Base-by-base conservation (phyloP, 2,329 filamentous ascomycete species). In the Colletotrichum zoysiae region DNA sequence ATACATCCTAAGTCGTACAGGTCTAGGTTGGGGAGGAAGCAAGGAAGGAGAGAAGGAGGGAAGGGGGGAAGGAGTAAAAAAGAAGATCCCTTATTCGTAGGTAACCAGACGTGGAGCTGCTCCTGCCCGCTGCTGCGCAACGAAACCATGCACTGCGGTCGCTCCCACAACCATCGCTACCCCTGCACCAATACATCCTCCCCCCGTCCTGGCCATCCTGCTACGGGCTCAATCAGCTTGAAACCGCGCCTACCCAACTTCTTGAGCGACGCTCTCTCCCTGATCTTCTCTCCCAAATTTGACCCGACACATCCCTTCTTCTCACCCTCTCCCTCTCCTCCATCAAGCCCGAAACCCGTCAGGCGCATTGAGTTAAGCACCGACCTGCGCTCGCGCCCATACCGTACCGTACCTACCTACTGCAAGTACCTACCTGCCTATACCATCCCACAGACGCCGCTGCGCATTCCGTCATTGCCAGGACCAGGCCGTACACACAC, bases 291-390 rank as follows among this genome's bases (percentile, higher is more conserved):
- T 71, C 61, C 60, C 61, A 72, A 42, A 48, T 65, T 73, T 62
- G 62, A 73, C 67, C 70, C 61, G 67, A 65, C 62, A 42, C 67
- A 67, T 73, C 67, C 70, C 56, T 60, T 65, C 60, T 67, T 67
- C 48, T 61, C 67, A 40, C 23, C 42, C 50, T 51, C 56, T 65
- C 55, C 57, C 59, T 57, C 51, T 44, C 51, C 53, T 59, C 50
- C 63, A 48, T 56, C 63, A 59, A 23, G 18, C 58, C 65, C 70
- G 61, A 73, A 73, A 71, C 70, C 67, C 66, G 67, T 46, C 70
- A 73, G 70, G 70, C 70, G 67, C 70, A 71, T 71, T 71, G 62
- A 70, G 70, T 71, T 73, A 62, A 73, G 67, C 67, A 73, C 61
- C 51, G 70, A 73, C 67, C 67, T 57, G 56, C 56, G 62, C 40